Base-by-base conservation (phyloP, 2,329 filamentous ascomycete genomes). In the Sporothrix dimorphospora region DNA sequence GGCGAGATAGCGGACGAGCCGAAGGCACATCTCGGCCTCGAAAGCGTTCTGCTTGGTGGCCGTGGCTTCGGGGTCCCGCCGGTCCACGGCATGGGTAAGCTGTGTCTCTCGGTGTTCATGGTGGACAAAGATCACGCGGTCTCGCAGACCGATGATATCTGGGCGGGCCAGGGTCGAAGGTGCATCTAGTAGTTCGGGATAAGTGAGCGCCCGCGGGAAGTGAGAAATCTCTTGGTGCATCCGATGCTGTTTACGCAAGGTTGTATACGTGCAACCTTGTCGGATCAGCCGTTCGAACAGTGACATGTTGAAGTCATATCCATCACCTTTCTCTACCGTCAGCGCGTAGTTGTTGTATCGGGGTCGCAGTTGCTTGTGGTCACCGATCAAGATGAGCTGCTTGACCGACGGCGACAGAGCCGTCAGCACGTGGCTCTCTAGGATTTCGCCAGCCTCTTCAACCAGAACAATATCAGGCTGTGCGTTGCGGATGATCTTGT, bases 361-460 rank as follows among this genome's bases (percentile, higher is more conserved):
- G 0, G 91, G 92, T 0, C 91, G 87, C 0, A 94, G 84, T 74
- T 94, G 92, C 71, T 91, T 87, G 77, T 94, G 91, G 70, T 94
- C 92, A 0, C 92, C 92, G 12, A 94, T 93, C 1, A 92, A 79
- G 0, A 93, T 85, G 0, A 93, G 77, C 51, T 93, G 90, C 73
- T 91, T 85, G 0, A 87, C 87, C 0, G 84, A 79, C 0, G 85
- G 78, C 7, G 63, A 8, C 71, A 93, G 76, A 0, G 91, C 86
- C 0, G 91, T 87, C 0, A 93, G 79, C 1, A 91, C 82, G 75
- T 93, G 91, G 1, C 85, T 84, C 78, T 94, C 91, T 0, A 93
- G 81, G 3, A 94, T 91, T 74, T 94, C 91, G 1, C 90, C 91
- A 0, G 91, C 91, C 78, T 94, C 91, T 78, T 94, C 91, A 0